These are phyloP conservation scores for Psilocybe subaeruginosa DNA, from an alignment of 768 basidiomycete genomes.

Conservation along the genomic window DNA sequence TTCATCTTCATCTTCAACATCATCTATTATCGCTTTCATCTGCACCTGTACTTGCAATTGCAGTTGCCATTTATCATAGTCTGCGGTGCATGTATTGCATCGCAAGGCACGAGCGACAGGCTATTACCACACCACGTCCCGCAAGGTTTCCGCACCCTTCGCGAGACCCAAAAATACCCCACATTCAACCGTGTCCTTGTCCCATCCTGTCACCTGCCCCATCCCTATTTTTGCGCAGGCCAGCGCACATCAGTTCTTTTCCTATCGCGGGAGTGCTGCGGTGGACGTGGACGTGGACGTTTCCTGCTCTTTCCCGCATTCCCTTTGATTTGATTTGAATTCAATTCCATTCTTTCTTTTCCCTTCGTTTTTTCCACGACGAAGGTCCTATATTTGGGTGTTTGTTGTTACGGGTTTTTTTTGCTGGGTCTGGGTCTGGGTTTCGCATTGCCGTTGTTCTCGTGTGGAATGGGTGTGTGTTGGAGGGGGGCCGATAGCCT, in stretches of 20 bases:
- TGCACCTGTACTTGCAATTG: too few species aligned
- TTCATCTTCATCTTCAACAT: not conserved
- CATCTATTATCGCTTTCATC: too few species aligned
- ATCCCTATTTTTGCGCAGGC: not conserved
- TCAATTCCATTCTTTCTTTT: too few species aligned
- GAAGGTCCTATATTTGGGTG: not conserved
- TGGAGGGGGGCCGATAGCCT: too few species aligned
- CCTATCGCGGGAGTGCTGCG: not conserved
- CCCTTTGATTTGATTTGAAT: too few species aligned
- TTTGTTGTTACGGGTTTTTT: not conserved
- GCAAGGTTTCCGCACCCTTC: not conserved
- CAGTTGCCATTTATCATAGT: not conserved
- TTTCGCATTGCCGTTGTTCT: not conserved
- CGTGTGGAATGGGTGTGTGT: too few species aligned
- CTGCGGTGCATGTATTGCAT: not conserved
- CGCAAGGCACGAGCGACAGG: not conserved
- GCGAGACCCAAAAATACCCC: too few species aligned
- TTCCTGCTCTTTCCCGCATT: not conserved
- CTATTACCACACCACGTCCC: not conserved
- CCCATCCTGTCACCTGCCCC: not conserved
- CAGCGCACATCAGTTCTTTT: not conserved
- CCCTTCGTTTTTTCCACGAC: too few species aligned
- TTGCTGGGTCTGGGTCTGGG: not conserved
- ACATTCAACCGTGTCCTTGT: too few species aligned
- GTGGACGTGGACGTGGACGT: too few species aligned